These are phyloP conservation scores for Trichosporon sp. DNA, from an alignment of 1,284 basidiomycete species.

Conservation along the genomic window DNA sequence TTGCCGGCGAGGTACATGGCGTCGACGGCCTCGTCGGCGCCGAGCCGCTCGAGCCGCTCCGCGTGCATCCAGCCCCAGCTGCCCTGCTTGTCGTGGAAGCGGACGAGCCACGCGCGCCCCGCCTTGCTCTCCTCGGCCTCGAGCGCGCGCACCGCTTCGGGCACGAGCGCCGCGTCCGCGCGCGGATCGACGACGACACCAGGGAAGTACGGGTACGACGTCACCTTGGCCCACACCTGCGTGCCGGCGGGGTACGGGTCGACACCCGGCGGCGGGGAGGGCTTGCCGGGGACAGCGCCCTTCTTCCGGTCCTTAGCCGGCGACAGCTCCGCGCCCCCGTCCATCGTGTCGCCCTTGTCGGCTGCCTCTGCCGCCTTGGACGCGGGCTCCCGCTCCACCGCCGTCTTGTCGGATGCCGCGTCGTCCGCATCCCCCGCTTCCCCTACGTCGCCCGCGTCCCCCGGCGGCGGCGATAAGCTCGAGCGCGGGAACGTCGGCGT, in stretches of 20 bases:
- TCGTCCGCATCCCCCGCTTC: slow-evolving; percentile 3
- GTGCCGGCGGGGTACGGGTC: slow-evolving; percentile 37
- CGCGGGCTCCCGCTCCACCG: not conserved
- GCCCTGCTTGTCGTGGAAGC: slow-evolving; percentile 62
- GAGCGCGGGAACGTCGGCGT: not conserved
- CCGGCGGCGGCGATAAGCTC: slow-evolving; percentile 9
- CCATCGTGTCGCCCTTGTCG: not conserved
- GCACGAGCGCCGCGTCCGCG: slow-evolving; percentile 55
- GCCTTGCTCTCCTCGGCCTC: slow-evolving; percentile 39
- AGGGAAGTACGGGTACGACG: slow-evolving; percentile 49
- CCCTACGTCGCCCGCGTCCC: not conserved
- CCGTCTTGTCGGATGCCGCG: slow-evolving; percentile 5
- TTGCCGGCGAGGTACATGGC: slow-evolving; percentile 36
- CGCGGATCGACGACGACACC: slow-evolving; percentile 45
- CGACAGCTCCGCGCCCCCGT: slow-evolving; percentile 18
- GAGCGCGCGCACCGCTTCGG: slow-evolving; percentile 52
- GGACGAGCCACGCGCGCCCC: slow-evolving; percentile 53
- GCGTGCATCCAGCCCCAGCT: slow-evolving; percentile 60
- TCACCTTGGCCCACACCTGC: slow-evolving; percentile 46
- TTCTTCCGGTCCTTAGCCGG: not conserved
- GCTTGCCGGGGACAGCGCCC: not conserved
- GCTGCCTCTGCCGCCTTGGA: not conserved
- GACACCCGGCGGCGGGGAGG: not conserved
- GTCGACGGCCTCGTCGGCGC: slow-evolving; percentile 54
- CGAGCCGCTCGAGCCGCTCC: slow-evolving; percentile 57